Conservation (phyloP, 1,284 basidiomycete species). For the Ustilago curta region DNA sequence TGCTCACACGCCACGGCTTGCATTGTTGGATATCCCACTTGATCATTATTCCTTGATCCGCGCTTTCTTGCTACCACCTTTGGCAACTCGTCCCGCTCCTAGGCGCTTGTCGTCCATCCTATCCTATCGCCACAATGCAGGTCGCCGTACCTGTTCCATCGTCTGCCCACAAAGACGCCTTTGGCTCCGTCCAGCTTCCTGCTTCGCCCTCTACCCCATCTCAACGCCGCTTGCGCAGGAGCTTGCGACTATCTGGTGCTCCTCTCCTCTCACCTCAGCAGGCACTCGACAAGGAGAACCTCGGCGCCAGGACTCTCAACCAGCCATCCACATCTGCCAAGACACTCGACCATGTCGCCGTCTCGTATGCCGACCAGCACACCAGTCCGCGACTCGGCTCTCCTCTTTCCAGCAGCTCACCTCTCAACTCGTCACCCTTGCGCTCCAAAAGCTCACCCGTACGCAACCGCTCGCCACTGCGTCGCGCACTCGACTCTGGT, state of each 20-base stretch:
- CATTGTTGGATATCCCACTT: not conserved
- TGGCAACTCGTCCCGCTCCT: not conserved
- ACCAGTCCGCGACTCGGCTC: slow-evolving; percentile 6
- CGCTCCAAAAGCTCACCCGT: slow-evolving; percentile 26
- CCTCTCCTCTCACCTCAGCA: slow-evolving; percentile 15
- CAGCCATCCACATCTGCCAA: slow-evolving; percentile 35
- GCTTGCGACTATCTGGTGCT: slow-evolving; percentile 32
- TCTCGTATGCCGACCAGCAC: slow-evolving; percentile 14
- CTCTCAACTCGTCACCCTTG: slow-evolving; percentile 22
- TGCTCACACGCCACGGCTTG: not conserved
- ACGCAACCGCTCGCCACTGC: slow-evolving; percentile 15
- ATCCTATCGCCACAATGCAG: slow-evolving; percentile 15
- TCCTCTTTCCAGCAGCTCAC: slow-evolving; percentile 9
- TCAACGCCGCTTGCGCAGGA: slow-evolving; percentile 28
- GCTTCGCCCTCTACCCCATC: slow-evolving; percentile 14
- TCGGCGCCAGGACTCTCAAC: not conserved
- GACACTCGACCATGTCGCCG: slow-evolving; percentile 21
- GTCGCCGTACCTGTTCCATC: slow-evolving; percentile 10
- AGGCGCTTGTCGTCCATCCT: not conserved
- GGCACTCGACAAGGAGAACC: slow-evolving; percentile 28
- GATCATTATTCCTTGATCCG: not conserved
- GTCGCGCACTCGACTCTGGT: slow-evolving; percentile 5
- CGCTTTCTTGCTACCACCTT: no score
- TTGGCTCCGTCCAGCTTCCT: slow-evolving; percentile 3
- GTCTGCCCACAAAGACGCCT: not conserved